Evolutionary conservation across 345 rosid genomes (phyloP).

Genomic region (Salix purpurea): DNA sequence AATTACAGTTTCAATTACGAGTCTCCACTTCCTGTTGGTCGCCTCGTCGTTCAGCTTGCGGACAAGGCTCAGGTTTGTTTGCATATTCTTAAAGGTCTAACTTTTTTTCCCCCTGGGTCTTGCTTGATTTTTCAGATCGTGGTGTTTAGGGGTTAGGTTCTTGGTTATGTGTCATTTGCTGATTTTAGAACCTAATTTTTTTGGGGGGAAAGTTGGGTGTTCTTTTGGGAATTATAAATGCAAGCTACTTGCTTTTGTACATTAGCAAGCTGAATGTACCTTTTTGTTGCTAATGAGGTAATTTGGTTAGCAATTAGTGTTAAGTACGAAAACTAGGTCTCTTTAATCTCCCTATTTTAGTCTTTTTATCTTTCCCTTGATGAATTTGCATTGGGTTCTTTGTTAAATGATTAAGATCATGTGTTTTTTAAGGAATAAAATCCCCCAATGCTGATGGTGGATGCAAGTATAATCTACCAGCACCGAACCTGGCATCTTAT

Average conservation of each 20-base stretch:
- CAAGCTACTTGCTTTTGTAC: not conserved
- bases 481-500: not conserved
- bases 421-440: not conserved
- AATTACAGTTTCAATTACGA: constrained; percentile 83
- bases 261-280: not conserved
- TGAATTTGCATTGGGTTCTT: not conserved
- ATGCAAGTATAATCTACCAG: not conserved
- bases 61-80: constrained; percentile 89
- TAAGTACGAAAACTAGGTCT: not conserved
- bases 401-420: not conserved
- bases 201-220: not conserved
- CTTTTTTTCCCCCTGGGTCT: not conserved
- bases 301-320: not conserved
- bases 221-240: not conserved
- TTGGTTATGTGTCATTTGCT: not conserved
- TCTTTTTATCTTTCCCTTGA: not conserved
- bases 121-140: not conserved
- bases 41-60: constrained; percentile 92
- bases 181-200: not conserved
- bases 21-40: constrained; percentile 94
- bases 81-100: not conserved
- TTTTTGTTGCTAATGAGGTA: not conserved
- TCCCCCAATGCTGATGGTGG: not conserved
- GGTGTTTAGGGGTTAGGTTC: not conserved
- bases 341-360: not conserved